Evolutionary conservation across 371 early-diverging fungal genomes (phyloP).

Genomic region (Rhizomucor pusillus): DNA sequence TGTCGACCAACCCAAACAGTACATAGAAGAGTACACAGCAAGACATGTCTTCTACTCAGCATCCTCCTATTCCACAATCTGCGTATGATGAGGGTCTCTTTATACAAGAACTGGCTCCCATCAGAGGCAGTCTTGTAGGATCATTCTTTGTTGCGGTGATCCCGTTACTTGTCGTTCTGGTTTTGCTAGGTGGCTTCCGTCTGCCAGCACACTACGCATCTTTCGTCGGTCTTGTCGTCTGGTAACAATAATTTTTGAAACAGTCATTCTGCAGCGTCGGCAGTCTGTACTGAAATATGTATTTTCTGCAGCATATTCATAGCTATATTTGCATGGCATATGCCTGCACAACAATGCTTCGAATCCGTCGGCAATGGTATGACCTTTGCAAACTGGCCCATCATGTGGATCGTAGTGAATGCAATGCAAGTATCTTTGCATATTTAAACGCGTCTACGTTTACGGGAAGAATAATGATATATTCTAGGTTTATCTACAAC

Average conservation of each 20-base stretch:
- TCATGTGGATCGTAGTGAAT: constrained; percentile 56
- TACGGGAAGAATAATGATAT: no score
- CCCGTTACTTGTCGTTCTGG: constrained; percentile 35
- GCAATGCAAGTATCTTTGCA: constrained; percentile 42
- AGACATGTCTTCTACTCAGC: no score
- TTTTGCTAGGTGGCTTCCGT: constrained; percentile 34
- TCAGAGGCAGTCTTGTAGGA: constrained; percentile 38
- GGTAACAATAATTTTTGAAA: constrained; percentile 16
- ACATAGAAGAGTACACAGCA: no score
- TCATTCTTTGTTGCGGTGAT: constrained; percentile 50
- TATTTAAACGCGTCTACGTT: no score
- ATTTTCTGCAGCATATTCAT: constrained; percentile 39
- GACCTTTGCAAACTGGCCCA: constrained; percentile 52
- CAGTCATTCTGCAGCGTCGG: no score
- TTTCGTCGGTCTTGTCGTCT: constrained; percentile 28
- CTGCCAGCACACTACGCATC: constrained; percentile 40
- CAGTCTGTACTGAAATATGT: no score
- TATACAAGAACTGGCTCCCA: constrained; percentile 39
- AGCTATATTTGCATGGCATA: constrained; percentile 53
- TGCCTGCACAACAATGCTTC: constrained; percentile 50
- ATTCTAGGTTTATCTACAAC: constrained; percentile 43
- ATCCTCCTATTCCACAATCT: constrained; percentile 11
- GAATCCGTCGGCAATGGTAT: constrained; percentile 42
- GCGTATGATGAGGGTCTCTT: constrained; percentile 29
- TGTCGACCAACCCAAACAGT: no score